Conservation (phyloP, 2,329 filamentous ascomycete species). For the Alternaria hordeiaustralica region DNA sequence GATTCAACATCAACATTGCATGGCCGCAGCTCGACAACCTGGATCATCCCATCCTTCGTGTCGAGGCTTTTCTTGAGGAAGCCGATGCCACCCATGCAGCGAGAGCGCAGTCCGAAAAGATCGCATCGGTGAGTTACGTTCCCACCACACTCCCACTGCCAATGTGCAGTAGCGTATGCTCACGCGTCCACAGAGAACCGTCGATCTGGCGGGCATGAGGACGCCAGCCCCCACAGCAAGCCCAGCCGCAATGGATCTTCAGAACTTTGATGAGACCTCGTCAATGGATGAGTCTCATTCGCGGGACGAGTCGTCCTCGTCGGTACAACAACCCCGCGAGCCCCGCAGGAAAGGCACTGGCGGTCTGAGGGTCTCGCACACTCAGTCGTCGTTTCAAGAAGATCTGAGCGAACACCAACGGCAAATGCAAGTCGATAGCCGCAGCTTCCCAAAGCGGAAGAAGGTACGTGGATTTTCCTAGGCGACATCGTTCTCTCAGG, state of each 20-base stretch:
- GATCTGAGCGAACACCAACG: conserved; percentile 42
- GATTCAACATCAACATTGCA: conserved; percentile 26
- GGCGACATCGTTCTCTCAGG: neutral
- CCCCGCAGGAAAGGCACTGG: conserved; percentile 36
- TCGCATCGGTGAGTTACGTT: conserved; percentile 35
- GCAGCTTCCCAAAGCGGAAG: conserved; percentile 43
- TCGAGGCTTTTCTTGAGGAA: conserved; percentile 44
- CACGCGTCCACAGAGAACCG: conserved; percentile 24
- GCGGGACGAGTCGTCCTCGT: conserved; percentile 2
- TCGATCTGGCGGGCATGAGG: conserved; percentile 34
- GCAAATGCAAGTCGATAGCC: conserved; percentile 41
- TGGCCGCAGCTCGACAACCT: conserved; percentile 36
- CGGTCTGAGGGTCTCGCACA: conserved; percentile 36
- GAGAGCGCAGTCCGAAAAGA: conserved; percentile 26
- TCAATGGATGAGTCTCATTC: conserved; percentile 10
- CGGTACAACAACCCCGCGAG: conserved; percentile 4
- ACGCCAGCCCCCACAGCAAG: conserved; percentile 33
- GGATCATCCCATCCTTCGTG: conserved; percentile 32
- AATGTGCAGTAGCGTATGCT: conserved; percentile 8
- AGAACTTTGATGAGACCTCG: conserved; percentile 11
- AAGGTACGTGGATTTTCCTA: conserved; percentile 17
- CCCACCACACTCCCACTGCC: neutral
- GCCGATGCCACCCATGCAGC: conserved; percentile 13
- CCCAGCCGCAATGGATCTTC: conserved; percentile 14
- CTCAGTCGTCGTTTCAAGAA: conserved; percentile 30